Evolutionary conservation across 139 green algal genomes (phyloP), one percentile per base, ranked within the genome.

Genomic region (Dunaliella sp.): DNA sequence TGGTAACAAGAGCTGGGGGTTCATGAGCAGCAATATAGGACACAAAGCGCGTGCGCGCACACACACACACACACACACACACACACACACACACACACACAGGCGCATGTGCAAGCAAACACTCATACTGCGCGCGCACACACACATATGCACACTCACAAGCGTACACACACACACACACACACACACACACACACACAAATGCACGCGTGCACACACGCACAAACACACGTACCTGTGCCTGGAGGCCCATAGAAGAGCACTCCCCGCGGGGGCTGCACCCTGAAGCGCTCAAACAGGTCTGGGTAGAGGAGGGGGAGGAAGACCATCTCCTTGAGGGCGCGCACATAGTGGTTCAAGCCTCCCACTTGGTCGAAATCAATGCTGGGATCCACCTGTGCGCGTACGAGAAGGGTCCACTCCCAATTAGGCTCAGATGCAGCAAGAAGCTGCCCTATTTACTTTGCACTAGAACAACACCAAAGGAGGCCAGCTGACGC

Each of bases 321-420:
- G 88, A 98, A 98, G 0, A 99, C 91, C 96, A 99, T 99, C 90
- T 99, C 97, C 91, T 98, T 99, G 2, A 99, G 95, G 1, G 94
- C 88, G 75, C 91, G 85, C 31, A 99, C 87, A 87, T 98, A 98
- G 32, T 94, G 84, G 58, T 97, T 94, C 80, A 99, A 87, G 1
- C 97, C 97, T 0, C 96, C 96, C 21, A 99, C 92, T 35, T 94
- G 85, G 84, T 97, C 94, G 88, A 98, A 99, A n/a, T 75, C 93
- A 26, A 99, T 89, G 3, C 86, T 94, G 12, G 94, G 87, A 88
- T 99, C 97, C 72, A 99, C 96, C 86, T 94, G 88, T 77, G 30
- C 59, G 36, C 79, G 73, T 24, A 16, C n/a, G n/a, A n/a, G n/a
- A n/a, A n/a, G n/a, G n/a, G n/a, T n/a, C n/a, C n/a, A n/a, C 21